A percentile compares a stretch with the other conserved stretches of the same genome.
phyloP scores from a whole-genome alignment of 2,329 filamentous ascomycete genomes.

The Ophiostoma sp. region DNA sequence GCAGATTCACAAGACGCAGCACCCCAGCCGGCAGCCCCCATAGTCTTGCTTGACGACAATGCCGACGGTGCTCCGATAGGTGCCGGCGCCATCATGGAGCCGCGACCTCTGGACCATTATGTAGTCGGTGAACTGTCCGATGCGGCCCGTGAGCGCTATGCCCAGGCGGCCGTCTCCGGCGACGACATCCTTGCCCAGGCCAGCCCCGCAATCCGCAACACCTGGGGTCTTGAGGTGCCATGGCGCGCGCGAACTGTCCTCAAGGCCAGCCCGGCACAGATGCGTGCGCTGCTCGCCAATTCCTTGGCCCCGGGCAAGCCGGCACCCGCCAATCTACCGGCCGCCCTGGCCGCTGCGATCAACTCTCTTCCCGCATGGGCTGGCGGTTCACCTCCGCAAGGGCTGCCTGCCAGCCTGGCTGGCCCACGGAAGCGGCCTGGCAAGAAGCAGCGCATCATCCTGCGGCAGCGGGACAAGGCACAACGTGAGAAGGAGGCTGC shows the following conservation, averaged over 20 bases:
- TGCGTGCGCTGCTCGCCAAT: slow-evolving; percentile 24
- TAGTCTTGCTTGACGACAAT: slow-evolving; percentile 45
- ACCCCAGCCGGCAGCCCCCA: slow-evolving; percentile 28
- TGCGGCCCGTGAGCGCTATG: slow-evolving; percentile 38
- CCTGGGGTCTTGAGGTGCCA: slow-evolving; percentile 56
- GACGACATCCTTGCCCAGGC: slow-evolving; percentile 42
- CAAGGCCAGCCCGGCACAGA: slow-evolving; percentile 29
- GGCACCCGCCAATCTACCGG: not conserved
- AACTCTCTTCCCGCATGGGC: slow-evolving; percentile 25
- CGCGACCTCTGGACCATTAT: slow-evolving; percentile 47
- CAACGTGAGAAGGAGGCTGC: slow-evolving; percentile 40
- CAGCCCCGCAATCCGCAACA: slow-evolving; percentile 38
- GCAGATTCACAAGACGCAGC: not conserved
- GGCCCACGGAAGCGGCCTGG: slow-evolving; percentile 41
- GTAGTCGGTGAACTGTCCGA: slow-evolving; percentile 38
- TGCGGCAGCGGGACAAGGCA: slow-evolving; percentile 43
- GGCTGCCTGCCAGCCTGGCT: too few species aligned
- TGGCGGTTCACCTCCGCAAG: not conserved
- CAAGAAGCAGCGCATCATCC: slow-evolving; percentile 53
- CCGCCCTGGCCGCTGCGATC: slow-evolving; percentile 8
- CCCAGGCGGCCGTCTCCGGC: slow-evolving; percentile 45
- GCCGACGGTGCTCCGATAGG: slow-evolving; percentile 35
- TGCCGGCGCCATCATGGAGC: slow-evolving; percentile 38
- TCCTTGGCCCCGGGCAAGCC: slow-evolving; percentile 15
- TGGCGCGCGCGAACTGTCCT: slow-evolving; percentile 47